phyloP scores from a whole-genome alignment of 192 early-diverging fungal species.

The Coemansia sp. region DNA sequence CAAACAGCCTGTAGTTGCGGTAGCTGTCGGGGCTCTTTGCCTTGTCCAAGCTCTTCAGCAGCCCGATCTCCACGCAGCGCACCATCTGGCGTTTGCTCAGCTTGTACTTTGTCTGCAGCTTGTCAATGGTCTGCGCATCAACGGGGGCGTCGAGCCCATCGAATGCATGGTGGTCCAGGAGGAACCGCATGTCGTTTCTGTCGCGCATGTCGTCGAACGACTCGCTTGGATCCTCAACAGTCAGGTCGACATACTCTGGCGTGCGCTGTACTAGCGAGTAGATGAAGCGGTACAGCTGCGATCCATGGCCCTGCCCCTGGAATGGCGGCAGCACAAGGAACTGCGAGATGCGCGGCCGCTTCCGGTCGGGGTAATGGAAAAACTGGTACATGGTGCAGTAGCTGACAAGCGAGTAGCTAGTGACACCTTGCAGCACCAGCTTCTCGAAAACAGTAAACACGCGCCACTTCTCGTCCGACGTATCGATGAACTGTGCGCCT shows the following conservation, averaged over 20 bases:
- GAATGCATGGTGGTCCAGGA: conserved; percentile 63
- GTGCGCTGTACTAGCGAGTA: conserved; percentile 42
- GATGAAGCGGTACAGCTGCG: conserved; percentile 66
- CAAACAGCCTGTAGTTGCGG: conserved; percentile 70
- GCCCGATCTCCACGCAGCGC: conserved; percentile 81
- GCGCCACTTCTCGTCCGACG: conserved; percentile 83
- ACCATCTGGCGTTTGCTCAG: conserved; percentile 80
- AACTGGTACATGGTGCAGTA: conserved; percentile 87
- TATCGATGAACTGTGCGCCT: conserved; percentile 85
- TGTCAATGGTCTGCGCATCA: conserved; percentile 40
- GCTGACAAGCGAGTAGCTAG: conserved; percentile 76
- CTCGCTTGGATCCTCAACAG: conserved; percentile 94
- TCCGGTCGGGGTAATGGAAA: conserved; percentile 78
- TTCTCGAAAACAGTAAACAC: conserved; percentile 67
- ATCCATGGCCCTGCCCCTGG: conserved; percentile 82
- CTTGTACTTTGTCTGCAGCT: conserved; percentile 67
- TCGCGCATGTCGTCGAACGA: conserved; percentile 86
- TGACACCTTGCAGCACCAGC: conserved; percentile 40
- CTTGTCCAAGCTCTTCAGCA: conserved; percentile 66
- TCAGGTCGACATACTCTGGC: conserved; percentile 32
- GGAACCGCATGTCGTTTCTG: conserved; percentile 71
- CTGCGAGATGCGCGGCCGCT: conserved; percentile 90
- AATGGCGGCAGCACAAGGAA: conserved; percentile 92
- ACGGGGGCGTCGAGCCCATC: conserved; percentile 68
- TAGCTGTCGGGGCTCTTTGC: conserved; percentile 49